Conservation (phyloP, 106 monocot genomes). For the Dioscorea dumetorum region DNA sequence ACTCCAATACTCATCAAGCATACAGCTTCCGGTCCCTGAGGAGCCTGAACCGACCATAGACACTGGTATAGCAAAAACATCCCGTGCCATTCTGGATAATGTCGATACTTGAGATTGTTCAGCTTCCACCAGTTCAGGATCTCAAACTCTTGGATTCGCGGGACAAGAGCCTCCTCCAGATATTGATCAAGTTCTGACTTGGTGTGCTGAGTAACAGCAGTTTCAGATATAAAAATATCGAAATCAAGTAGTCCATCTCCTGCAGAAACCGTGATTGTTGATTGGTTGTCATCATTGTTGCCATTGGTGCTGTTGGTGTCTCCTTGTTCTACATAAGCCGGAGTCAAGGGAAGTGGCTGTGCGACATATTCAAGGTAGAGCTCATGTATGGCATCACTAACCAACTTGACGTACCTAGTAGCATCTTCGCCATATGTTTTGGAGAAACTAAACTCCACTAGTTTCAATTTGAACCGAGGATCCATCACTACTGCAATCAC, state of each 20-base stretch:
- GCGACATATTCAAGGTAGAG: no score
- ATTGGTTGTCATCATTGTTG: constrained; percentile 1
- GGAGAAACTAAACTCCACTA: no score
- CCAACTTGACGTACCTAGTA: no score
- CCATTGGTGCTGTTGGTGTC: constrained; percentile 10
- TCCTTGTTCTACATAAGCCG: no score
- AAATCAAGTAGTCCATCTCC: constrained; percentile 71
- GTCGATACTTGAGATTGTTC: constrained; percentile 70
- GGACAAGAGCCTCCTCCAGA: no score
- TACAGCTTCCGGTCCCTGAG: constrained; percentile 56
- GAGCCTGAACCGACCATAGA: constrained; percentile 40
- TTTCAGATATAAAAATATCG: constrained; percentile 76
- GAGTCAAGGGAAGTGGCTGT: no score
- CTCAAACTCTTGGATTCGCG: constrained; percentile 72
- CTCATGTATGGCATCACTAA: no score
- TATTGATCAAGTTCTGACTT: constrained; percentile 84
- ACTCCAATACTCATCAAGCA: constrained; percentile 86
- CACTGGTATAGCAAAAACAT: constrained; percentile 78
- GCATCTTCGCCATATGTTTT: no score
- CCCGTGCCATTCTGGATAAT: constrained; percentile 81
- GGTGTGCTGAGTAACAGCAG: constrained; percentile 34
- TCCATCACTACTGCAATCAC: no score
- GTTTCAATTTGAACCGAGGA: no score
- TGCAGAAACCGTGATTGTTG: neutral
- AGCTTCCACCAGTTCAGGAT: constrained; percentile 92